Percentiles rank a stretch among this genome's conserved stretches.
These are phyloP conservation scores for Fraxinus platypoda DNA, from an alignment of 305 asterid genomes.

Conservation along the genomic window DNA sequence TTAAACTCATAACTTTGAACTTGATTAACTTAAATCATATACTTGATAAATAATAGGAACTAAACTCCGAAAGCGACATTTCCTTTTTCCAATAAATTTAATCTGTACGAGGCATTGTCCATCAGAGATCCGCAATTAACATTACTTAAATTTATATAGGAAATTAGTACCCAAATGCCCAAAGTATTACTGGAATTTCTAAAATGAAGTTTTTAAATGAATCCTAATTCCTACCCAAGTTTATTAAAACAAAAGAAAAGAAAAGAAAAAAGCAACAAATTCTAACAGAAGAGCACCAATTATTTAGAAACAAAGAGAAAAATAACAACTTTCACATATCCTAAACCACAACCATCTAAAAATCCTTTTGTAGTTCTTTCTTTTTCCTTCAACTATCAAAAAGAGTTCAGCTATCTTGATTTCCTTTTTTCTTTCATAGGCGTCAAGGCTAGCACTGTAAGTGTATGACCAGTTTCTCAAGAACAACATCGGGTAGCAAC, in stretches of 20 bases:
- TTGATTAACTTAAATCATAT: neutral
- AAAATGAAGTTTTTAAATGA: neutral
- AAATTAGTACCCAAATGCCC: neutral
- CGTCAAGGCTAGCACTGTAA: slow-evolving; percentile 1
- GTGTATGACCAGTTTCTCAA: neutral
- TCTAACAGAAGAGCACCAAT: neutral
- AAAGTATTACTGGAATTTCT: neutral
- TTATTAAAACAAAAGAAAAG: no score
- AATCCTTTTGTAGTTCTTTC: neutral
- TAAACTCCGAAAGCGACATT: neutral
- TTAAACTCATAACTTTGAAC: neutral
- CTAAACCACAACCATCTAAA: neutral
- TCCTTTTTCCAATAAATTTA: neutral
- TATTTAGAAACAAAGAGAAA: neutral
- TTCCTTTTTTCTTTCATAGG: neutral
- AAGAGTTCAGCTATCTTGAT: neutral
- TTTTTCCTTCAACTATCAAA: slow-evolving; percentile 6
- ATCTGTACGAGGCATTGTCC: neutral
- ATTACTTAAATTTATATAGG: neutral
- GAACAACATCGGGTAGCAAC: neutral
- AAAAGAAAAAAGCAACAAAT: neutral
- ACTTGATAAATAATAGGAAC: neutral
- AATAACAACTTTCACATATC: neutral
- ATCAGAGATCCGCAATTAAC: neutral
- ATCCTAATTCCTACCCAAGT: neutral